These are phyloP conservation scores for Pythium volutum DNA, from an alignment of 352 stramenopile species.

Conservation along the genomic window DNA sequence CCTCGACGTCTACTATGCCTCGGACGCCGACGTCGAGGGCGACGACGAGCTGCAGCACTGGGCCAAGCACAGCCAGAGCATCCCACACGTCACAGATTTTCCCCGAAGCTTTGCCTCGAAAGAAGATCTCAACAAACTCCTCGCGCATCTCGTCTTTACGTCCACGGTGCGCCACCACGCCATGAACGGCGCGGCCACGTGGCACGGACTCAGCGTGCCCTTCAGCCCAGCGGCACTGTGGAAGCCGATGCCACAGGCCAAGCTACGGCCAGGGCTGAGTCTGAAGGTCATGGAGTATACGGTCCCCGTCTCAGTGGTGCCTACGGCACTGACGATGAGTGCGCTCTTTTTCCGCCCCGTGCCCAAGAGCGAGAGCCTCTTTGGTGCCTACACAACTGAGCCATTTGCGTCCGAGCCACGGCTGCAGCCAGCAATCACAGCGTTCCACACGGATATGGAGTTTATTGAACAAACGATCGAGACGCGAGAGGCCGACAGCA, in stretches of 20 bases:
- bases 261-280: background rate
- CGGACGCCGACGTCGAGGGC: conserved; percentile 23
- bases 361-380: conserved; percentile 2
- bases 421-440: conserved; percentile 4
- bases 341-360: conserved; percentile 5
- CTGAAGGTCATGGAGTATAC: too few relatives aligned
- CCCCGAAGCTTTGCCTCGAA: conserved; percentile 6
- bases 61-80: background rate
- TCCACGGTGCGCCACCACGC: conserved; percentile 22
- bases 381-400: conserved; percentile 7
- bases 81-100: conserved; percentile 16
- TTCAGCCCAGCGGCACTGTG: conserved; percentile 14
- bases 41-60: conserved; percentile 34
- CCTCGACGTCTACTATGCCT: conserved; percentile 33
- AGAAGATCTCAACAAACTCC: conserved; percentile 4
- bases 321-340: background rate
- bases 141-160: conserved; percentile 20
- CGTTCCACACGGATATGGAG: conserved; percentile 9
- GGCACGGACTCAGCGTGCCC: conserved; percentile 16
- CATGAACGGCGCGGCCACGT: conserved; percentile 22
- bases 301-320: background rate
- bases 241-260: conserved; percentile 13
- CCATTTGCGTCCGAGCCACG: conserved; percentile 8
- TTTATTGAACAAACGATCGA: conserved; percentile 12
- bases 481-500: background rate